These are phyloP conservation scores for Haematococcus lacustris DNA, from an alignment of 139 green algal genomes.

Conservation along the genomic window DNA sequence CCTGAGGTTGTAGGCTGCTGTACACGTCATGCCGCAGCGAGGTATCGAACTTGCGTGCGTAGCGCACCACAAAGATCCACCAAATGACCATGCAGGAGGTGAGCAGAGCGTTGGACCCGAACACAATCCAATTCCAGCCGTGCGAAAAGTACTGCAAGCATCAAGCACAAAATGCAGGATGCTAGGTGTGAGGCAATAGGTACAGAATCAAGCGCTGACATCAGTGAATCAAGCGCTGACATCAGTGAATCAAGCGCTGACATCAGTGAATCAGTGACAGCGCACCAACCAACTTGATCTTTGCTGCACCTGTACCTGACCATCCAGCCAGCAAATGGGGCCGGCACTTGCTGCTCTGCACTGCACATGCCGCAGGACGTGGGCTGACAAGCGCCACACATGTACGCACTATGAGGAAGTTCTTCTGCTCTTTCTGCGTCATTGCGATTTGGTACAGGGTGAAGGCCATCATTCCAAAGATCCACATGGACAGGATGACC, in stretches of 20 bases:
- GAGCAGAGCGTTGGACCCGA: conserved; percentile 62
- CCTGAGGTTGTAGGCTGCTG: conserved; percentile 36
- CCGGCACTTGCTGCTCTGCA: too few species aligned
- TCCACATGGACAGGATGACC: conserved; percentile 53
- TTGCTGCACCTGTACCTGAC: too few species aligned
- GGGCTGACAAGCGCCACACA: too few species aligned
- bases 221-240: too few species aligned
- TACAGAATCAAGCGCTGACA: too few species aligned
- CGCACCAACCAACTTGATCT: too few species aligned
- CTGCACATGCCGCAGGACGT: too few species aligned
- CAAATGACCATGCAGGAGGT: conserved; percentile 43
- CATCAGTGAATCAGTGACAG: too few species aligned
- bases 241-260: too few species aligned
- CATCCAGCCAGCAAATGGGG: too few species aligned
- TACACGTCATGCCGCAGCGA: conserved; percentile 66
- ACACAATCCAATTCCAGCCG: conserved; percentile 66
- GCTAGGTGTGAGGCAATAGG: too few species aligned
- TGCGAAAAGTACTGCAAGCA: conserved; percentile 26
- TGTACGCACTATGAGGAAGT: conserved; percentile 25
- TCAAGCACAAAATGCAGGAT: neutral
- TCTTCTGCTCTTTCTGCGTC: conserved; percentile 15
- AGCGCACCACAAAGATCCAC: conserved; percentile 38
- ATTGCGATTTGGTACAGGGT: conserved; percentile 15
- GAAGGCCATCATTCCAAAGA: conserved; percentile 31
- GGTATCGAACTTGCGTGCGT: conserved; percentile 53